Base-by-base conservation (phyloP, 140 eudicot genomes). In the Anethum foeniculum region DNA sequence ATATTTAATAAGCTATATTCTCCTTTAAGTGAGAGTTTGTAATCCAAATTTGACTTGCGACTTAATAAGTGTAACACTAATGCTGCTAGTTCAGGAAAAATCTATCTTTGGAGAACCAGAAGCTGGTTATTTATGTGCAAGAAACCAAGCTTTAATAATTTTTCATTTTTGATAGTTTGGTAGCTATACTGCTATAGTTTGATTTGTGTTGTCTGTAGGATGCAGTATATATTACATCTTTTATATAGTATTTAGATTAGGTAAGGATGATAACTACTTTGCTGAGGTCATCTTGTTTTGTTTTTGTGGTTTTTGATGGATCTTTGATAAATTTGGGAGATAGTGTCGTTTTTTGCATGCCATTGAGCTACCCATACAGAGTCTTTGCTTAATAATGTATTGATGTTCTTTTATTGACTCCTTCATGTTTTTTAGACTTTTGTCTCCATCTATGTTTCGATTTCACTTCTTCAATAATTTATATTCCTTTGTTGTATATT, bases 401-500 rank as follows among this genome's bases (percentile, higher is more conserved):
- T 62, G 36, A 0, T 62, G 69, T 25, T 62, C 69, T 62, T 67
- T 30, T 32, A 9, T 28, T 1, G 74, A 13, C 9, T 67, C 39
- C 43, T 15, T 41, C 74, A 14, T 30, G 11, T 67, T 67, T 67
- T 67, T 30, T 67, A 28, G 74, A 11, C 23, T 67, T 62, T 67
- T 23, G 3, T n/a, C 74, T 67, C 43, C 11, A 6, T 76, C 38
- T 43, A 32, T 80, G n/a, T 47, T 75, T 71, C 43, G 41, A 52
- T 30, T 16, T 47, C 48, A 67, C 74, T 47, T 23, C 34, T 76
- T 32, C 41, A 41, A 28, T 43, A n/a, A 23, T 39, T 9, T 44
- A 4, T n/a, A 14, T 5, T 60, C 71, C 25, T 75, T 81, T 19
- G 38, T 60, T 46, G 71, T 79, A 16, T 84, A 71, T 51, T 85